Evolutionary conservation across 345 rosid species (phyloP).

Genomic region (Dipteronia sinensis): DNA sequence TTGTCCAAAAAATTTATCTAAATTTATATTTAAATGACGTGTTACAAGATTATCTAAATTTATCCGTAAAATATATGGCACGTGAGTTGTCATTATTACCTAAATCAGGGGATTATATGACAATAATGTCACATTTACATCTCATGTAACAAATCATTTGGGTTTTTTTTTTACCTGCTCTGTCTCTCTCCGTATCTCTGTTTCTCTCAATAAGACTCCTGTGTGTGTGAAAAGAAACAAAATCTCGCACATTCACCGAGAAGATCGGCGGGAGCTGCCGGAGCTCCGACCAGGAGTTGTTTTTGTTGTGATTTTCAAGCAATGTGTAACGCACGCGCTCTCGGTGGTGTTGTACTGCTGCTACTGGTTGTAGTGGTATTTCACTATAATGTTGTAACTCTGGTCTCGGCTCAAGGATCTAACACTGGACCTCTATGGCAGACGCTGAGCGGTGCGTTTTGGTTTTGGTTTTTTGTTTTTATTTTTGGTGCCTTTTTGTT

Average conservation of each 20-base stretch:
- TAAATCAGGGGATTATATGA: too few species aligned
- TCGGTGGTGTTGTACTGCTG: conserved; percentile 31
- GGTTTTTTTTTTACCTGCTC: too few species aligned
- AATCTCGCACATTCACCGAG: not conserved
- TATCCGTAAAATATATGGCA: too few species aligned
- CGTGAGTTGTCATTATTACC: too few species aligned
- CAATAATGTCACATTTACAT: too few species aligned
- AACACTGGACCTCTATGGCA: conserved; percentile 42
- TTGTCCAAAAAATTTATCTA: too few species aligned
- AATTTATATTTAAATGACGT: not conserved
- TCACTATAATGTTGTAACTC: conserved; percentile 30
- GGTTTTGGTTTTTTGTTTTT: not conserved
- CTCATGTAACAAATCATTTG: too few species aligned
- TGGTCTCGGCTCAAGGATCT: conserved; percentile 67
- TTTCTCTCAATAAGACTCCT: not conserved
- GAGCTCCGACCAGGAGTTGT: conserved; percentile 23
- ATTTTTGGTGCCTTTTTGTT: not conserved
- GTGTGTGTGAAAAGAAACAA: not conserved
- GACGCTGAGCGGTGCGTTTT: conserved; percentile 50
- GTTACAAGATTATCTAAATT: not conserved
- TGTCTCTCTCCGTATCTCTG: not conserved
- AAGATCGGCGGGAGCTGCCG: not conserved
- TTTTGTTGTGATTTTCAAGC: conserved; percentile 23
- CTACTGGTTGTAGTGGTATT: conserved; percentile 16
- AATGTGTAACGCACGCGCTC: conserved; percentile 40